Evolutionary conservation across 73 alveolate genomes (phyloP).

Genomic region (Paramecium caudatum): DNA sequence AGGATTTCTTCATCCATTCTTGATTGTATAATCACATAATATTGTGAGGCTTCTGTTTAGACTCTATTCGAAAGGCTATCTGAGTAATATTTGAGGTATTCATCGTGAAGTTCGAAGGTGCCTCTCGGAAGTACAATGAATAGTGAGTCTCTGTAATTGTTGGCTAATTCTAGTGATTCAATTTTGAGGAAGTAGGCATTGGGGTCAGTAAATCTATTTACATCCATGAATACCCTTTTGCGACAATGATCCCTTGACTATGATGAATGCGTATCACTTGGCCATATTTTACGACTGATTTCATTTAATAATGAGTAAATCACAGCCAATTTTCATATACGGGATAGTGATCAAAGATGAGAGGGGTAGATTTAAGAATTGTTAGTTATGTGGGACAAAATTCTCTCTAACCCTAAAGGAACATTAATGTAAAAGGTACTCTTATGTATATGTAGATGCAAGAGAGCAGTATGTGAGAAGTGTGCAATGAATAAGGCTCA

Average conservation of each 20-base stretch:
- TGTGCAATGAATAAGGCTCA: conserved; percentile 56
- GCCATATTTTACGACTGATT: conserved; percentile 23
- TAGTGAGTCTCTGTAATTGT: conserved; percentile 50
- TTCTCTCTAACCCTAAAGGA: not conserved
- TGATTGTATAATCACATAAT: not conserved
- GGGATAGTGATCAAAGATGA: conserved; percentile 21
- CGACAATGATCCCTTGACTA: not conserved
- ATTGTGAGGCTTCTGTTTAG: conserved; percentile 33
- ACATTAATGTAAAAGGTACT: conserved; percentile 67
- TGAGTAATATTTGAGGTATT: not conserved
- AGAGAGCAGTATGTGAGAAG: conserved; percentile 66
- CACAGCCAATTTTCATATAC: conserved; percentile 30
- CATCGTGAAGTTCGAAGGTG: conserved; percentile 63
- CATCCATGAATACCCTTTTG: not conserved
- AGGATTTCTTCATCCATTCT: conserved; percentile 56
- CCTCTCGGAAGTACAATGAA: conserved; percentile 60
- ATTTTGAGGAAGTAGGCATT: conserved; percentile 35
- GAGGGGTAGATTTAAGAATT: conserved; percentile 28
- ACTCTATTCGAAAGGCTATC: conserved; percentile 7
- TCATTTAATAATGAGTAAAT: conserved; percentile 5
- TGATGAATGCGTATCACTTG: not conserved
- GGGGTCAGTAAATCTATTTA: conserved; percentile 34
- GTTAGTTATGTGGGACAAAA: conserved; percentile 31
- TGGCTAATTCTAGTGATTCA: not conserved
- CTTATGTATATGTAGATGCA: conserved; percentile 19